phyloP scores from a whole-genome alignment of 306 rosid genomes.

The Trichosanthes cucumerina region DNA sequence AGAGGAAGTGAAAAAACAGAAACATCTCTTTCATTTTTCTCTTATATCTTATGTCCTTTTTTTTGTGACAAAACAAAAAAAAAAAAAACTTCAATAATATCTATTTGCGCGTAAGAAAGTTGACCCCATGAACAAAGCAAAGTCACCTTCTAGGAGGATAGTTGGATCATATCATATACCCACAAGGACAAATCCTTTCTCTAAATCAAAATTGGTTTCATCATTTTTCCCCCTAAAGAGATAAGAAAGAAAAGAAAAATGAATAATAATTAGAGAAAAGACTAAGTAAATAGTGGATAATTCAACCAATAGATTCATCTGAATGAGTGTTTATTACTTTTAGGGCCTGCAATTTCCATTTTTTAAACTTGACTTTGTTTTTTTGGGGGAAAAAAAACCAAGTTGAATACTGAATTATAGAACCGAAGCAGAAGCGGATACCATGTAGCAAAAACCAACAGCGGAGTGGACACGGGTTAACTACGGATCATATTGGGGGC shows the following conservation, averaged over 20 bases:
- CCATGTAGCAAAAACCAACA: constrained; percentile 1
- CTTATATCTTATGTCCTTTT: neutral
- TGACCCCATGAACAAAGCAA: constrained; percentile 7
- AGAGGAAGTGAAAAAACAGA: neutral
- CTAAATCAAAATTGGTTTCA: neutral
- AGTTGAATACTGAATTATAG: neutral
- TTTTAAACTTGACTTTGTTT: neutral
- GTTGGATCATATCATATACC: neutral
- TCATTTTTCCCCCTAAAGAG: neutral
- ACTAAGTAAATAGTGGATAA: neutral
- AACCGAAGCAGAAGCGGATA: neutral
- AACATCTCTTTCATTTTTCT: neutral
- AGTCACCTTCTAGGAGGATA: neutral
- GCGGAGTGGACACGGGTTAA: neutral
- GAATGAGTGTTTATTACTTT: neutral
- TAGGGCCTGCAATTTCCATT: neutral
- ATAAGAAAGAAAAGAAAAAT: neutral
- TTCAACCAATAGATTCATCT: neutral
- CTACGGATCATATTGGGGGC: neutral
- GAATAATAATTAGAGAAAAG: neutral
- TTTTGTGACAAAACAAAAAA: neutral
- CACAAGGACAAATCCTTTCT: neutral
- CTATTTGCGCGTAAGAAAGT: neutral
- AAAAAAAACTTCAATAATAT: neutral
- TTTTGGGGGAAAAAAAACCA: neutral